Base-by-base conservation (phyloP, 495 filamentous ascomycete genomes). In the Daldinia childiae region DNA sequence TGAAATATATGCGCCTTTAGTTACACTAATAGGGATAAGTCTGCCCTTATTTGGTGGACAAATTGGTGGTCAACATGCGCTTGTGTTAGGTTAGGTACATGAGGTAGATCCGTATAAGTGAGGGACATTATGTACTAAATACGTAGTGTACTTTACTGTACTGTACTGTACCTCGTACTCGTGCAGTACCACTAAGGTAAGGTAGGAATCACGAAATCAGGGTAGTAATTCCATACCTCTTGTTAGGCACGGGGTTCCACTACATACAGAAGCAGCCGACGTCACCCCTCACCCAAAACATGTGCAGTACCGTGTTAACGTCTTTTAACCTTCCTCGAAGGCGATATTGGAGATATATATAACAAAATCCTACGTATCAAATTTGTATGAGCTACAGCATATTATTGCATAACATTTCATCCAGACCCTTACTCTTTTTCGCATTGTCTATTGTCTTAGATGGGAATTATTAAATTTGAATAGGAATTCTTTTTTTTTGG, bases 361-460 rank as follows among this genome's bases (percentile, higher is more conserved):
- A 39, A 68, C 62, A 57, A 70, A 51, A 65, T 71, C 62, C 62
- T 62, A 41, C 62, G 57, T 60, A 58, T 66, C 68, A 62, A 39
- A 63, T 48, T 26, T 45, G 27, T 55, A 26, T 11, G 36, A 43
- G 39, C 39, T 58, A 14, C 32, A 45, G 45, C 24, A 70, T 39
- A 50, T 48, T 58, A 54, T 63, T 66, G 12, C 52, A 66, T 63
- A 9, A 63, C 61, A 58, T 27, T 52, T 55, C 24, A 43, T 34
- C 62, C 30, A 29, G 39, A 50, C 7, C 29, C 26, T 59, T 64
- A 50, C 27, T n/a, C 51, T 57, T 36, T 12, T 5, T n/a, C n/a
- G n/a, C n/a, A n/a, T n/a, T n/a, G n/a, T n/a, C n/a, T 12, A 62
- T 58, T 66, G 68, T 71, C 68, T 71, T 63, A 52, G 69, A 52